Evolutionary conservation across 1,284 basidiomycete species (phyloP).

Genomic region (Pseudozyma sp.): DNA sequence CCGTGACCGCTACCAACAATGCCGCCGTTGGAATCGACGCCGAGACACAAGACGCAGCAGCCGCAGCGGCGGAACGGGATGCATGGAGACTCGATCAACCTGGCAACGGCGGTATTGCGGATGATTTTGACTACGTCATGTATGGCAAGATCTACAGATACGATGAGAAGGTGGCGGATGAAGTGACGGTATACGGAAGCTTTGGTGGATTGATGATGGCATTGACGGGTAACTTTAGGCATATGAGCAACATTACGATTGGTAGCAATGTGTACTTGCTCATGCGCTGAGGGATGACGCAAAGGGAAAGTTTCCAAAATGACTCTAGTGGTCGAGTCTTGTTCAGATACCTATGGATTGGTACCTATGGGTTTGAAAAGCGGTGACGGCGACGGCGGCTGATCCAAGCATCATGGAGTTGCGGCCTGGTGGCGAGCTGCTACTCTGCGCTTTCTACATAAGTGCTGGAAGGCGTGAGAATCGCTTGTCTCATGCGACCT

Average conservation of each 20-base stretch:
- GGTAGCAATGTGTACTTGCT: slow-evolving; percentile 93
- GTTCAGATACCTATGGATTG: neutral
- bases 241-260: slow-evolving; percentile 90
- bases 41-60: slow-evolving; percentile 39
- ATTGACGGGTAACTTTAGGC: slow-evolving; percentile 89
- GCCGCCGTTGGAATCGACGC: slow-evolving; percentile 11
- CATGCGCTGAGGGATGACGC: slow-evolving; percentile 73
- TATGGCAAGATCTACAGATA: slow-evolving; percentile 99
- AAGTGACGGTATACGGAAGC: slow-evolving; percentile 92
- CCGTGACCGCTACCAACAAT: slow-evolving; percentile 67
- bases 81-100: slow-evolving; percentile 90
- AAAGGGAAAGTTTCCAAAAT: too few relatives aligned
- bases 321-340: neutral
- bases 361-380: too few relatives aligned
- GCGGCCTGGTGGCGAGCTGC: neutral
- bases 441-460: neutral
- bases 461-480: neutral
- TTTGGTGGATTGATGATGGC: slow-evolving; percentile 98
- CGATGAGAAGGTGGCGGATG: slow-evolving; percentile 84
- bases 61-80: slow-evolving; percentile 72
- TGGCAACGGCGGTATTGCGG: slow-evolving; percentile 86
- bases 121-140: slow-evolving; percentile 99
- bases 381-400: too few relatives aligned
- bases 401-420: too few relatives aligned
- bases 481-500: neutral